These are phyloP conservation scores for Onygena corvina DNA, from an alignment of 2,329 filamentous ascomycete genomes.

Conservation along the genomic window DNA sequence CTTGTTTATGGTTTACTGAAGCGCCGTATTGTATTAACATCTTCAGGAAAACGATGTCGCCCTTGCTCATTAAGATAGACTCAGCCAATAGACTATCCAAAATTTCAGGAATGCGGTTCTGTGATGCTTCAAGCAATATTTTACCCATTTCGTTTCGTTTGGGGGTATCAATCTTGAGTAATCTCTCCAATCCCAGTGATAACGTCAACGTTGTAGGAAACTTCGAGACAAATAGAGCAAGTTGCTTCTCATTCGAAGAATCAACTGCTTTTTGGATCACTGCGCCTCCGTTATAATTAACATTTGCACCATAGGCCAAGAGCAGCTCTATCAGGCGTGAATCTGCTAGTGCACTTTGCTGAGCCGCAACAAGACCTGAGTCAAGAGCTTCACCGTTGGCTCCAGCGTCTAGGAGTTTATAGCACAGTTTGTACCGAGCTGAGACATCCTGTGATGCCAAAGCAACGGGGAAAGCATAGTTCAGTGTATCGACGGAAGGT, in stretches of 20 bases:
- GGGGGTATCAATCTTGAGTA: slow-evolving; percentile 7
- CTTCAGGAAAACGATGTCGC: slow-evolving; percentile 12
- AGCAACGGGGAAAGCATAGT: slow-evolving; percentile 11
- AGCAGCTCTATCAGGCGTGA: slow-evolving; percentile 14
- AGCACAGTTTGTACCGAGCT: slow-evolving; percentile 14
- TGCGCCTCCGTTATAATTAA: slow-evolving; percentile 14
- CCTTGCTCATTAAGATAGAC: slow-evolving; percentile 7
- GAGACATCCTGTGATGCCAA: slow-evolving; percentile 9
- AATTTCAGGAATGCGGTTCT: slow-evolving; percentile 8
- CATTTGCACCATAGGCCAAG: slow-evolving; percentile 14
- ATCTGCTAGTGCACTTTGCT: slow-evolving; percentile 11
- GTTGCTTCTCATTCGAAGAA: slow-evolving; percentile 13
- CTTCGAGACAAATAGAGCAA: slow-evolving; percentile 12
- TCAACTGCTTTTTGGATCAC: slow-evolving; percentile 15
- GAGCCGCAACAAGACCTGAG: slow-evolving; percentile 11
- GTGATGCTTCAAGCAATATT: slow-evolving; percentile 12
- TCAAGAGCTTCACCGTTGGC: slow-evolving; percentile 14
- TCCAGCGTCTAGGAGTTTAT: slow-evolving; percentile 14
- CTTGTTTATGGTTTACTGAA: slow-evolving; percentile 14
- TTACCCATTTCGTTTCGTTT: slow-evolving; percentile 13
- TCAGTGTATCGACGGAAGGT: slow-evolving; percentile 11
- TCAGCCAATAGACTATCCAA: slow-evolving; percentile 11
- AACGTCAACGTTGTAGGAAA: slow-evolving; percentile 12
- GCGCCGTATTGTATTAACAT: slow-evolving; percentile 16
- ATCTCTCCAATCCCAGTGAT: slow-evolving; percentile 7